phyloP scores from a whole-genome alignment of 768 basidiomycete species.

The Neoboletus subvelutipes region DNA sequence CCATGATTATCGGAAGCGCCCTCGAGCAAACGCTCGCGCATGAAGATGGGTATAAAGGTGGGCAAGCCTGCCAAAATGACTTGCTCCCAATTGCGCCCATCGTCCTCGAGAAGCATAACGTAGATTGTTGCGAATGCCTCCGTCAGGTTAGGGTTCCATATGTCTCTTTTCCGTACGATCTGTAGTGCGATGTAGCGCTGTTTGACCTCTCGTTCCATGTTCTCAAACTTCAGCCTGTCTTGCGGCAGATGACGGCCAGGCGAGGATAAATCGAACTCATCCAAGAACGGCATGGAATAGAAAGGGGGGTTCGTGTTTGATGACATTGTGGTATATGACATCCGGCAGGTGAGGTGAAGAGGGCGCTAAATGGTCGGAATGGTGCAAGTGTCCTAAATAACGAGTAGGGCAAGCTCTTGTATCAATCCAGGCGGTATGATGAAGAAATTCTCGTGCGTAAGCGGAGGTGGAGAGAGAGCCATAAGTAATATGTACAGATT shows the following conservation, averaged over 20 bases:
- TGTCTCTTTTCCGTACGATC: conserved; percentile 39
- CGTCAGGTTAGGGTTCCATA: conserved; percentile 38
- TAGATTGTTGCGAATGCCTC: conserved; percentile 54
- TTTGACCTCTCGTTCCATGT: conserved; percentile 45
- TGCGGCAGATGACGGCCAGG: conserved; percentile 39
- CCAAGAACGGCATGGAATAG: conserved; percentile 41
- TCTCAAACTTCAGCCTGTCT: conserved; percentile 24
- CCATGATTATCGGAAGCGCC: conserved; percentile 39
- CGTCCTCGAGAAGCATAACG: conserved; percentile 58
- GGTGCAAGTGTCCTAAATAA: conserved; percentile 30
- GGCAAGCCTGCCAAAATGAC: conserved; percentile 45
- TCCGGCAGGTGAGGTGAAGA: conserved; percentile 36
- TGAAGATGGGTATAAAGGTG: conserved; percentile 39
- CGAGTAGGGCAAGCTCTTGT: conserved; percentile 36
- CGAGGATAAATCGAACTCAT: conserved; percentile 49
- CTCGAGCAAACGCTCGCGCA: conserved; percentile 41
- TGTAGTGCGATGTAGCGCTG: conserved; percentile 47
- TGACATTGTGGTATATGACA: conserved; percentile 28
- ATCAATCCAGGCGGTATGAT: conserved; percentile 35
- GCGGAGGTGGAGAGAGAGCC: conserved; percentile 15
- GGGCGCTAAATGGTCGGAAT: conserved; percentile 35
- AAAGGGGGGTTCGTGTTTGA: conserved; percentile 31
- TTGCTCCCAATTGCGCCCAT: conserved; percentile 47
- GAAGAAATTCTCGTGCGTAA: conserved; percentile 26
- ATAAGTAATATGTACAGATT: conserved; percentile 26